Percentiles rank a stretch among this genome's conserved stretches.
phyloP scores from a whole-genome alignment of 805 yeast genomes.

The Metschnikowia proteae region DNA sequence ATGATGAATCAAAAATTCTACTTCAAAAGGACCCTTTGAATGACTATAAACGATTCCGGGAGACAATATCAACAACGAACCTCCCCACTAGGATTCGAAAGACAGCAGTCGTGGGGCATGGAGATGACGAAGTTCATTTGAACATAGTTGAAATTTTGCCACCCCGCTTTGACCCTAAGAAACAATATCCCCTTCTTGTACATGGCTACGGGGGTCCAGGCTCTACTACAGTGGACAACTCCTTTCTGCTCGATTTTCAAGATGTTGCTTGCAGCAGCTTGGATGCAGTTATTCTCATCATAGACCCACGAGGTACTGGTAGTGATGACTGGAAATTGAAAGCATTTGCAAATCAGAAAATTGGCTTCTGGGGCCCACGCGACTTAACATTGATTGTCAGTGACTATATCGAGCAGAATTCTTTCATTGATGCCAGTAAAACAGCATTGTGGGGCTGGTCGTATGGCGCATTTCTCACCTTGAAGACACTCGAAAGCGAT shows the following conservation, averaged over 20 bases:
- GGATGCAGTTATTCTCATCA: slow-evolving; percentile 57
- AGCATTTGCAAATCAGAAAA: slow-evolving; percentile 50
- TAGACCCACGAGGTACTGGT: slow-evolving; percentile 85
- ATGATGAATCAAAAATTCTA: slow-evolving; percentile 11
- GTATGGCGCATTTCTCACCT: slow-evolving; percentile 75
- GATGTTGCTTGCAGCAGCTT: slow-evolving; percentile 54
- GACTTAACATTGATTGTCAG: slow-evolving; percentile 55
- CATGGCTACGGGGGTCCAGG: slow-evolving; percentile 83
- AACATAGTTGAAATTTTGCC: slow-evolving; percentile 65
- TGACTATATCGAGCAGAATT: slow-evolving; percentile 43
- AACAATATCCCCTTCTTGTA: slow-evolving; percentile 60
- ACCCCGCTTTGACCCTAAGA: slow-evolving; percentile 42
- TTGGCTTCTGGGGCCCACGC: slow-evolving; percentile 77
- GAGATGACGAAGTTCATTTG: slow-evolving; percentile 35
- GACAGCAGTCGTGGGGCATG: slow-evolving; percentile 26
- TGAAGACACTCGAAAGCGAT: slow-evolving; percentile 71
- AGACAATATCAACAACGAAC: slow-evolving; percentile 32
- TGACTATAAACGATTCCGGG: slow-evolving; percentile 15
- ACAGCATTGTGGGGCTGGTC: slow-evolving; percentile 89
- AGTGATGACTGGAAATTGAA: slow-evolving; percentile 67
- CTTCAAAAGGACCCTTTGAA: slow-evolving; percentile 15
- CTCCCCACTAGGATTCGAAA: slow-evolving; percentile 49
- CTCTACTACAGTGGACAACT: slow-evolving; percentile 51
- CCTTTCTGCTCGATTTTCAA: slow-evolving; percentile 51
- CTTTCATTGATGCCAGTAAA: slow-evolving; percentile 47